Conservation (phyloP, 108 stramenopile genomes). For the Pseudonitzschia pungens region DNA sequence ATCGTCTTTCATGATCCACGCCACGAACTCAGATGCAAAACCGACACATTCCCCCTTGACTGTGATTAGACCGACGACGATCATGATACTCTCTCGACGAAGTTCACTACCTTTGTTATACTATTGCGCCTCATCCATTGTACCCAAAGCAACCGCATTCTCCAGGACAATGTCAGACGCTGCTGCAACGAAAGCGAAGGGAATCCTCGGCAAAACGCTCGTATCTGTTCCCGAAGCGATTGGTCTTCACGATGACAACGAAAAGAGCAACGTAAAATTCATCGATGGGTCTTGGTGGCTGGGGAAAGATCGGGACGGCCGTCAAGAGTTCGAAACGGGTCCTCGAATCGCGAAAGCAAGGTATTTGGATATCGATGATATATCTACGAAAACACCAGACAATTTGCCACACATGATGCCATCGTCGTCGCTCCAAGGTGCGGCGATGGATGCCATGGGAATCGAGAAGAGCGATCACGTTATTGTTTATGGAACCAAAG, state of each 20-base stretch:
- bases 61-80: no score
- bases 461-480: constrained; percentile 53
- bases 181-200: background rate
- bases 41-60: no score
- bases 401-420: constrained; percentile 82
- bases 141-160: background rate
- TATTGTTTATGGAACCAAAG: constrained; percentile 65
- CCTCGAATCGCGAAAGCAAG: constrained; percentile 57
- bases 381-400: constrained; percentile 39
- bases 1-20: no score
- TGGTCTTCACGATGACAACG: constrained; percentile 5
- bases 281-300: constrained; percentile 54
- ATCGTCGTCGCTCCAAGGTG: constrained; percentile 43
- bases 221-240: constrained; percentile 35
- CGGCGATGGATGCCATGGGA: constrained; percentile 75
- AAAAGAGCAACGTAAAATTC: constrained; percentile 36
- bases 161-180: constrained; percentile 10
- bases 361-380: constrained; percentile 68
- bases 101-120: constrained; percentile 1
- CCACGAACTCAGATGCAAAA: no score
- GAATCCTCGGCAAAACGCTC: constrained; percentile 11
- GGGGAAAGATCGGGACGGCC: constrained; percentile 34
- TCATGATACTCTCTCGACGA: background rate
- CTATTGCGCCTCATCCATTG: constrained; percentile 15
- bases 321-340: constrained; percentile 51